A percentile compares a stretch with the other conserved stretches of the same genome.
Conservation (phyloP, 805 yeast species). For the Ogataea siamensis region DNA sequence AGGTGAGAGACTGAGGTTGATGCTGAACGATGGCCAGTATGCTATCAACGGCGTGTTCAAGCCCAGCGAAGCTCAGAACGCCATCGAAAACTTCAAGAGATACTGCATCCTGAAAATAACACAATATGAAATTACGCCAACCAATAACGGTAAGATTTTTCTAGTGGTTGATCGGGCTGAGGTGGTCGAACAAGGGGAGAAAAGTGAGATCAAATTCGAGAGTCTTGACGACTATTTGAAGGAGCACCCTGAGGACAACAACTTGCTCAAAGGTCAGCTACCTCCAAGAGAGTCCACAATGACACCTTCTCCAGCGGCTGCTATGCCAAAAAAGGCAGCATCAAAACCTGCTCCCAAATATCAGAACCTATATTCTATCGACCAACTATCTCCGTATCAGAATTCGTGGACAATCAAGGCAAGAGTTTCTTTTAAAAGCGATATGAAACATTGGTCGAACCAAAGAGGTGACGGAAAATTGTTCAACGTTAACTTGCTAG, state of each 20-base stretch:
- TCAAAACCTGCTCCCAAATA: conserved; percentile 25
- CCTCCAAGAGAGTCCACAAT: conserved; percentile 14
- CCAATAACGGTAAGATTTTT: conserved; percentile 29
- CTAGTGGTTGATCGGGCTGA: conserved; percentile 29
- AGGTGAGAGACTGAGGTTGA: conserved; percentile 43
- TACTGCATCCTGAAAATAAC: conserved; percentile 26
- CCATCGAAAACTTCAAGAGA: conserved; percentile 27
- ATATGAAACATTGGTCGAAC: conserved; percentile 83
- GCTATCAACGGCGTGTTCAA: conserved; percentile 52
- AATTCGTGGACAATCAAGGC: conserved; percentile 91
- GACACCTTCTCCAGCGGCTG: conserved; percentile 20
- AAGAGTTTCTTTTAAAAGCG: conserved; percentile 84
- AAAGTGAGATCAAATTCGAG: conserved; percentile 18
- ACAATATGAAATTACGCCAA: conserved; percentile 25
- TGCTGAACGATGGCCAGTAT: conserved; percentile 53
- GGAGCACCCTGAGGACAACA: conserved; percentile 56
- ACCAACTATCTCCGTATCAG: conserved; percentile 87
- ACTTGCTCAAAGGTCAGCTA: conserved; percentile 16
- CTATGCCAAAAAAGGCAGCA: conserved; percentile 14
- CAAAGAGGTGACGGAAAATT: conserved; percentile 86
- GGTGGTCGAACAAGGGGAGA: conserved; percentile 38
- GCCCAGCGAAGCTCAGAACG: conserved; percentile 38
- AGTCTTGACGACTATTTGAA: conserved; percentile 55
- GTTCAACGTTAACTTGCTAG: conserved; percentile 83
- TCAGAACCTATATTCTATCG: conserved; percentile 66